Conservation (phyloP, 2,329 filamentous ascomycete genomes). For the Aspergillus sojae region DNA sequence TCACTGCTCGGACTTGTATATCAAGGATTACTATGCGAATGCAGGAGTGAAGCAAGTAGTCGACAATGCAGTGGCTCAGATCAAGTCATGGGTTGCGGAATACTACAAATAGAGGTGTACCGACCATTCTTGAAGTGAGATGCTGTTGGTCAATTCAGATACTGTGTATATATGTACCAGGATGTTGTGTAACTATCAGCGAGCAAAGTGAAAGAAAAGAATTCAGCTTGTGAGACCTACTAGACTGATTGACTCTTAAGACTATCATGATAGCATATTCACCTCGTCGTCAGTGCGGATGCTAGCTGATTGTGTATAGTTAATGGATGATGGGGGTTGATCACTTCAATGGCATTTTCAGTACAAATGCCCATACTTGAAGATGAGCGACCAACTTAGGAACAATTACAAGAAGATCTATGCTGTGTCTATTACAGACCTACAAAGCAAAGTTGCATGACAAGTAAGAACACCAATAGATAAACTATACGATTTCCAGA, state of each 20-base stretch:
- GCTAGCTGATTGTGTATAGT: neutral
- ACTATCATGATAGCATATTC: too few relatives aligned
- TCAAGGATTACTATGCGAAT: conserved; percentile 52
- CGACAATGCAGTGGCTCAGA: conserved; percentile 52
- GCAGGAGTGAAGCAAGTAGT: conserved; percentile 53
- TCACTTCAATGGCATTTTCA: neutral
- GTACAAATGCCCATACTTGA: neutral
- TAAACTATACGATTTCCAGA: neutral
- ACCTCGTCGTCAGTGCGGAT: too few relatives aligned
- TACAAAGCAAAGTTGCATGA: neutral
- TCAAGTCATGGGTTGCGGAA: conserved; percentile 34
- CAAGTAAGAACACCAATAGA: neutral
- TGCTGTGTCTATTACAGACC: neutral
- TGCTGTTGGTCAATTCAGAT: neutral
- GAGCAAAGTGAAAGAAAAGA: too few relatives aligned
- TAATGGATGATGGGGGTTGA: neutral
- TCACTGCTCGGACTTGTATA: conserved; percentile 59
- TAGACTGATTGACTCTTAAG: too few relatives aligned
- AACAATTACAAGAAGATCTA: neutral
- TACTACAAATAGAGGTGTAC: neutral
- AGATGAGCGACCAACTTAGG: neutral
- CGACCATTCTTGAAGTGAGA: too few relatives aligned
- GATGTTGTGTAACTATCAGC: neutral
- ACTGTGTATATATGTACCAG: neutral
- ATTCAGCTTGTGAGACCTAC: too few relatives aligned